Evolutionary conservation across 441 rosid genomes (phyloP), one percentile per base, ranked within the genome.

Genomic region (Corymbia citriodora): DNA sequence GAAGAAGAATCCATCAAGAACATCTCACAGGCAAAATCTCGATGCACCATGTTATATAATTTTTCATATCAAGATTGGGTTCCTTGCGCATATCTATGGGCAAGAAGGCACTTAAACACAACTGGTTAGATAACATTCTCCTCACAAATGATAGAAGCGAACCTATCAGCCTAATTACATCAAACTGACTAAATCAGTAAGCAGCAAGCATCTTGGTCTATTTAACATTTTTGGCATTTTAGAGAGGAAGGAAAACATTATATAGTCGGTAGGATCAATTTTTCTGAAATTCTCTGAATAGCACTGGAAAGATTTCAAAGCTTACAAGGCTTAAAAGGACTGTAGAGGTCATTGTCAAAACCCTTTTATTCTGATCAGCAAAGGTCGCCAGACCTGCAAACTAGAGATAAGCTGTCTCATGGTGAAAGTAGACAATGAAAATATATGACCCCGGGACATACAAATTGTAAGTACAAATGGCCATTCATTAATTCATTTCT

Each of bases 361-460:
- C 70, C 63, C 86, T 87, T 87, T 50, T 87, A 45, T 90, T 87
- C 85, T 52, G 88, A 87, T 90, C 91, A 87, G 87, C 59, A 36
- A 50, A 87, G 18, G 61, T 53, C 31, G 89, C 59, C n/a, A 90
- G 88, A 52, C 91, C 91, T 90, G 91, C 65, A 90, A 65, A 59
- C 27, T 88, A 21, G 29, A 53, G 52, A 50, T 52, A 68, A 16
- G 50, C 68, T 88, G 53, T 65, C 86, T 68, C 29, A 52, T 49
- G 8, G 45, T 40, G 82, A 74, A 74, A 74, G 29, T 45, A 74
- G 17, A 74, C 27, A 9, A 40, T 12, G 9, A 50, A 40, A 74
- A 40, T 48, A 74, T 40, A 74, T 11, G 3, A 72, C 21, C 82
- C 82, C 3, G 27, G 82, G 82, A 72, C 49, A 21, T 7, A 10